Evolutionary conservation across 768 basidiomycete genomes (phyloP), one percentile per base, ranked within the genome.

Genomic region (Lentinula raphanica): DNA sequence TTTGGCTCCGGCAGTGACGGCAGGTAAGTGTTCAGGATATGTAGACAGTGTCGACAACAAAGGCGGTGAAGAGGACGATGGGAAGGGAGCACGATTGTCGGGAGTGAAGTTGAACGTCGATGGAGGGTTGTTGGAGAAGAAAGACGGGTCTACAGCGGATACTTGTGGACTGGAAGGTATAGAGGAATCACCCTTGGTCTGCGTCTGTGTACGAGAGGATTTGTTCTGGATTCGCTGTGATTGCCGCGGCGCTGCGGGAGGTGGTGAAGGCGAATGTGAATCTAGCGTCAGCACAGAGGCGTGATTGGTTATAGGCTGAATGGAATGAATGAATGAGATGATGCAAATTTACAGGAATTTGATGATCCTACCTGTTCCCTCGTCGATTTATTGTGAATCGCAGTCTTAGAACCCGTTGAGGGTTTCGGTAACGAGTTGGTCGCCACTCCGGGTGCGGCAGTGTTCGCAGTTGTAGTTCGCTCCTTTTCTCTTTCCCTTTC

Each of bases 401-500:
- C 15, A n/a, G 50, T 32, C n/a, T 49, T 53, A 6, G 58, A 44
- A 7, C 19, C 27, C 6, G 58, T 4, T 28, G n/a, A 1, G 56
- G 56, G 13, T 8, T 54, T 60, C 4, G 49, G 11, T 40, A 35
- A 40, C 8, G 39, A 32, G 21, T n/a, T 23, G 12, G 15, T 13
- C 12, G 56, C 38, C 31, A 27, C 23, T 21, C 38, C 19, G 13
- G 49, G 25, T 15, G 13, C 17, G 28, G 54, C 21, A 44, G 39
- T 17, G 8, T 28, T 46, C n/a, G 19, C 54, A 46, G 68, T 64
- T 59, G 62, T 1, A 60, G 45, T 67, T 62, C 78, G 70, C 61
- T 80, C 81, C 63, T 68, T 73, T 58, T 80, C 83, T 63, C 75
- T 78, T 65, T 88, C 86, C 46, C 79, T 74, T 61, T 89, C 87